Base-by-base conservation (phyloP, 176 grass and related monocot species). In the Aegilops bicornis region DNA sequence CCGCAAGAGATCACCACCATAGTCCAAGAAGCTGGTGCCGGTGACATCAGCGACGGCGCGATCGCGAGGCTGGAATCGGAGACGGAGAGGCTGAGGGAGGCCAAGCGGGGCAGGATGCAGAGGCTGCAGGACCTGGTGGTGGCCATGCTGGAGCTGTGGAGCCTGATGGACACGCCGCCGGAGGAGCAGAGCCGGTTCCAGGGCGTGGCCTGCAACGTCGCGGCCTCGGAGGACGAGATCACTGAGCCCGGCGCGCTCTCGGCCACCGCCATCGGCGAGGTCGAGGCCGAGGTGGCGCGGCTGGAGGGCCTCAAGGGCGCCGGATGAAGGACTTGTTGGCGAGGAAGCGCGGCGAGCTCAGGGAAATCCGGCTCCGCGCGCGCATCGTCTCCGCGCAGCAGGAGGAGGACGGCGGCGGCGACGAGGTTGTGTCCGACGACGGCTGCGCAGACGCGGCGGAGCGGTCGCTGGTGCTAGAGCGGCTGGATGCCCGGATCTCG, bases 181-280 rank as follows among this genome's bases (percentile, higher is more conserved):
- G 97, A 98, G 85, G 97, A 98, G 90, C 97, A 98, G 82, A 81
- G 61, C 36, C 85, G 76, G 58, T 98, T 98, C 77, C 94, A 86
- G 80, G 88, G 88, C 74, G 94, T 98, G 10, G 91, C 90, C 9
- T 98, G 93, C 66, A 98, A 98, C 78, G 92, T 98, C 77, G 97
- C 97, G 24, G 94, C 97, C 13, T 96, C 93, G 14, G 94, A 98
- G 75, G 87, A 96, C 71, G 94, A 98, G 88, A 94, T 98, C 78
- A 93, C 82, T 11, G 89, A 85, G 60, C 88, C 92, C 3, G 61
- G 77, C 83, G 86, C 92, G 61, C 92, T 98, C 4, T 98, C 94
- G 19, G 27, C 91, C 54, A 84, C 35, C 45, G 85, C 86, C 82
- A 94, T 96, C 25, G 69, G 82, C 27, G 56, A 80, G 39, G 96